A percentile compares a stretch with the other conserved stretches of the same genome.
Conservation (phyloP, 176 grass and related monocot genomes). For the Cocos nucifera region DNA sequence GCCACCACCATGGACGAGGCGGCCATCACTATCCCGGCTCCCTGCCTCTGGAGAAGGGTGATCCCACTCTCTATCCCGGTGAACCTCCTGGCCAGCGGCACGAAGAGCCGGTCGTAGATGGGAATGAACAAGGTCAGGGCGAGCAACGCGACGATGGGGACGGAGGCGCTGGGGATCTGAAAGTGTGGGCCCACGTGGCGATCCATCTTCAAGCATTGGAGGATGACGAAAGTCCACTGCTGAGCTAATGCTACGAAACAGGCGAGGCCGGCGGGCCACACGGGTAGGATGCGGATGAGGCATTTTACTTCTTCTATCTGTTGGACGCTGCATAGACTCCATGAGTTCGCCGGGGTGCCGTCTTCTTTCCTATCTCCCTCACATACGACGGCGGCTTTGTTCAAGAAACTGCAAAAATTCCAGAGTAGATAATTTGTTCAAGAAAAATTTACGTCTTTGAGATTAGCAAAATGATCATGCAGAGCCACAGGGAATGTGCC, state of each 20-base stretch:
- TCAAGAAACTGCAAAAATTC: slow-evolving; percentile 35
- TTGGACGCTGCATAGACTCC: slow-evolving; percentile 64
- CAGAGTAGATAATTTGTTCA: too few species aligned
- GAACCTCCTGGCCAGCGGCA: slow-evolving; percentile 40
- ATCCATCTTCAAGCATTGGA: slow-evolving; percentile 56
- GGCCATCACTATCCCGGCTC: slow-evolving; percentile 38
- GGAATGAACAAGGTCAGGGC: slow-evolving; percentile 46
- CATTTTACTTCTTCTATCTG: slow-evolving; percentile 78
- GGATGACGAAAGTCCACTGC: slow-evolving; percentile 48
- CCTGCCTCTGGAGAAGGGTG: slow-evolving; percentile 77
- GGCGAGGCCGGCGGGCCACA: slow-evolving; percentile 53
- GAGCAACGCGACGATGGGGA: slow-evolving; percentile 41
- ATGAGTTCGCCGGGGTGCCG: slow-evolving; percentile 38
- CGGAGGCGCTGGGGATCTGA: slow-evolving; percentile 45
- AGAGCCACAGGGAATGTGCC: too few species aligned
- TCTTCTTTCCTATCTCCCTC: slow-evolving; percentile 42
- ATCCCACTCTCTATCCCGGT: slow-evolving; percentile 55
- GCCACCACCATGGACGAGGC: slow-evolving; percentile 65
- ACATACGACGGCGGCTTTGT: slow-evolving; percentile 53
- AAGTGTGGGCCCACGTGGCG: slow-evolving; percentile 47
- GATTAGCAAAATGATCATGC: too few species aligned
- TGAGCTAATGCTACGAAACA: slow-evolving; percentile 52
- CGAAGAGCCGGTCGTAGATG: slow-evolving; percentile 51
- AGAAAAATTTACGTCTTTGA: slow-evolving; percentile 3
- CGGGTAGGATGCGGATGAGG: slow-evolving; percentile 59